Evolutionary conservation across 371 early-diverging fungal genomes (phyloP).

Genomic region (Syncephalastrum racemosum): DNA sequence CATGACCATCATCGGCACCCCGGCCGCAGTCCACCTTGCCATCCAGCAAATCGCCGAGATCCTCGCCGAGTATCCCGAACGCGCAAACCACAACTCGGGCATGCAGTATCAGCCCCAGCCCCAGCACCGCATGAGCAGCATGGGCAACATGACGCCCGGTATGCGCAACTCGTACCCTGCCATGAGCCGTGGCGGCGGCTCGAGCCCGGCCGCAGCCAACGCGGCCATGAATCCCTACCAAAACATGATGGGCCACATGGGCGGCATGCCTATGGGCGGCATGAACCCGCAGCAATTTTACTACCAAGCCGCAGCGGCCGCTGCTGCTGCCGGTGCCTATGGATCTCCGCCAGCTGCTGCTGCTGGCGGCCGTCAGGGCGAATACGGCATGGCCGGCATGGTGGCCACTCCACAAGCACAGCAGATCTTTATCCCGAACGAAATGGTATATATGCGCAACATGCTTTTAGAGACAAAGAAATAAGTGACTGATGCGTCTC

Average conservation of each 20-base stretch:
- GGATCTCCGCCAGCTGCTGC: slow-evolving; percentile 17
- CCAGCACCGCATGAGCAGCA: slow-evolving; percentile 16
- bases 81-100: slow-evolving; percentile 38
- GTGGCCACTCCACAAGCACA: slow-evolving; percentile 55
- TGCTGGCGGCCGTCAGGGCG: slow-evolving; percentile 18
- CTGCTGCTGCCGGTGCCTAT: slow-evolving; percentile 18
- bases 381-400: slow-evolving; percentile 32
- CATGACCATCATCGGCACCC: slow-evolving; percentile 82
- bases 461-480: neutral
- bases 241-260: slow-evolving; percentile 39
- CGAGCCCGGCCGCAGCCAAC: slow-evolving; percentile 13
- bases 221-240: slow-evolving; percentile 33
- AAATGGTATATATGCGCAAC: slow-evolving; percentile 54
- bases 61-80: slow-evolving; percentile 59
- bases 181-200: slow-evolving; percentile 5
- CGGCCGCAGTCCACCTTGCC: slow-evolving; percentile 80
- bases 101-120: slow-evolving; percentile 65
- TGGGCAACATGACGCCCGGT: neutral
- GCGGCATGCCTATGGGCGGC: slow-evolving; percentile 39
- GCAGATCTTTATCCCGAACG: slow-evolving; percentile 82
- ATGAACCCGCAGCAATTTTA: slow-evolving; percentile 35
- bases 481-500: neutral
- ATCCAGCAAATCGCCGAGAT: slow-evolving; percentile 73
- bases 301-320: slow-evolving; percentile 23
- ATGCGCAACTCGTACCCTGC: neutral